Evolutionary conservation across 2,329 filamentous ascomycete species (phyloP), one percentile per base, ranked within the genome.

Genomic region (Ciborinia camelliae): DNA sequence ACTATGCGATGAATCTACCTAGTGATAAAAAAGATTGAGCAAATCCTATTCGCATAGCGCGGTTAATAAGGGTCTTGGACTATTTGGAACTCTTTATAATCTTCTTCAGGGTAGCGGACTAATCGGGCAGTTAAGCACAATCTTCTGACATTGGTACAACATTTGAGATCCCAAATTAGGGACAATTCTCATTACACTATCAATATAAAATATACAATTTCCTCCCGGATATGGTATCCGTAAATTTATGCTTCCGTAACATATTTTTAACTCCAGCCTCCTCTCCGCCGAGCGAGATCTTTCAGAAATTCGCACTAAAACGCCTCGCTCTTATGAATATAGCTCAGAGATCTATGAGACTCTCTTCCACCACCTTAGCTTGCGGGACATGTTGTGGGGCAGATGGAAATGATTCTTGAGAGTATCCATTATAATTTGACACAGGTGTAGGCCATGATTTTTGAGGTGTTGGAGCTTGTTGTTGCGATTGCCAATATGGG

Each of bases 291-390:
- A 59, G 28, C 37, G 30, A 59, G 28, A 35, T 37, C 23, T 23
- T 35, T 37, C 14, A 52, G 26, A 51, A 55, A 64, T 53, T 41
- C 45, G n/a, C 53, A 50, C 37, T 41, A 20, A 26, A 59, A 52
- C 53, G 18, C 45, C 59, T 55, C 50, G 51, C 48, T 51, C 23
- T 32, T 30, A 41, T 50, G 30, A 7, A 48, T 23, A 91, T 39
- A 43, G 9, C 58, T 70, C 76, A 93, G 67, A 94, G 81, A 76
- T 95, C 91, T 76, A 95, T 95, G 72, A 95, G 77, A 65, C 87
- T 89, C 77, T 94, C 91, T 76, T 94, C 90, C 54, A 89, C 82
- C 0, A 84, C 71, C 81, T 80, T 74, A 76, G 81, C 74, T 70
- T 82, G 79, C 50, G 79, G 77, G 63, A 84, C 81, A 74, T 88